phyloP scores from a whole-genome alignment of 805 yeast species.

The Starmerella vaccinii region DNA sequence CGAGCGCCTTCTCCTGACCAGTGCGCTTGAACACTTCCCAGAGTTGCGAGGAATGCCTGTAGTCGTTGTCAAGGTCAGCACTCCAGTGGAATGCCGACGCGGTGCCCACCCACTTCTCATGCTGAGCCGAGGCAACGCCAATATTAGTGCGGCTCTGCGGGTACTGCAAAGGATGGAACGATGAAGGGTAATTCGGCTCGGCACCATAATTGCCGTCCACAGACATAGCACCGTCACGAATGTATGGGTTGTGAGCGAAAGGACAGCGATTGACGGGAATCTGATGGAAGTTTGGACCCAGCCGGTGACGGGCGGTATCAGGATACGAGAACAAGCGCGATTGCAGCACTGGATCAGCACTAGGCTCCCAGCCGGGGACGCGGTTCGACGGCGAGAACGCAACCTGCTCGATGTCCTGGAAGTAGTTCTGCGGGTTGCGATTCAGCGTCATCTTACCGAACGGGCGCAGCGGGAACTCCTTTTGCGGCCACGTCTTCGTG shows the following conservation, averaged over 20 bases:
- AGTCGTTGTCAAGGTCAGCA: conserved; percentile 51
- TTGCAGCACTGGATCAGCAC: conserved; percentile 70
- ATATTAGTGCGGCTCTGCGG: conserved; percentile 15
- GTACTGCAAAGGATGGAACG: conserved; percentile 32
- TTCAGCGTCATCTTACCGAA: conserved; percentile 48
- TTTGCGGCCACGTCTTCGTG: conserved; percentile 51
- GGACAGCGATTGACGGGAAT: conserved; percentile 60
- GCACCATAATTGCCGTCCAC: conserved; percentile 39
- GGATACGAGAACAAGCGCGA: conserved; percentile 65
- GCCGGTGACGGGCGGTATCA: conserved; percentile 68
- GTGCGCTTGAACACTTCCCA: conserved; percentile 71
- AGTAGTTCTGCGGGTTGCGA: conserved; percentile 48
- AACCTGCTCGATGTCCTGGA: conserved; percentile 42
- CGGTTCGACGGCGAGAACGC: conserved; percentile 68
- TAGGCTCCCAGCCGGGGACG: conserved; percentile 65
- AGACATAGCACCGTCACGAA: conserved; percentile 55
- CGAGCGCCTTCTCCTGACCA: conserved; percentile 74
- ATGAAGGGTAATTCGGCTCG: conserved; percentile 45
- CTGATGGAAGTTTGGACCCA: conserved; percentile 59
- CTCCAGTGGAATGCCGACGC: conserved; percentile 84
- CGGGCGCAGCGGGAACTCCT: conserved; percentile 44
- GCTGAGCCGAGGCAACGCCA: conserved; percentile 34
- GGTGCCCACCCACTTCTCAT: conserved; percentile 73
- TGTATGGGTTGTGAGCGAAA: conserved; percentile 35
- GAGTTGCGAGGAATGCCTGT: conserved; percentile 61